Evolutionary conservation across 2,329 filamentous ascomycete species (phyloP), one percentile per base, ranked within the genome.

Genomic region (Verticillium isaacii): DNA sequence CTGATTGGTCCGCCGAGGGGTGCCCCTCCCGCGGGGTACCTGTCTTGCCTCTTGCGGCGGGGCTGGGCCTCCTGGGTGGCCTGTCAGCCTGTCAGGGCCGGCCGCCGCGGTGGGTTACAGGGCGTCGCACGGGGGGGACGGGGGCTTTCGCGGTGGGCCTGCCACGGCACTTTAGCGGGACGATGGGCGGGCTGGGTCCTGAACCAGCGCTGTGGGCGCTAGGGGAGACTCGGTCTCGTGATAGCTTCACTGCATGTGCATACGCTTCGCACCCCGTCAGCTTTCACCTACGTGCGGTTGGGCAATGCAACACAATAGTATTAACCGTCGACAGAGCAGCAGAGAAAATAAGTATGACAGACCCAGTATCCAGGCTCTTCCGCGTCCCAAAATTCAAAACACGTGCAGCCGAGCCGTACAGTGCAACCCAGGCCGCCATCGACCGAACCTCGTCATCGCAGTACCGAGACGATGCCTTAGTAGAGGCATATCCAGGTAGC

Each of bases 11-110:
- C 9, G 9, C 5, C 3, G n/a, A n/a, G 19, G 45, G 9, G 11
- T 52, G 45, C 45, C 45, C 45, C 45, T 52, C 45, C 57, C 57
- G 57, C 57, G 57, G 57, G 57, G 57, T 41, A 58, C 36, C 17
- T 45, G 45, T 5, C 45, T 52, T 23, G n/a, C 45, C 45, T 19
- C 11, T 52, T 19, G 19, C 45, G 45, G 45, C 45, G 45, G 45
- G 45, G 9, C 45, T 19, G 8, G 45, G 45, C 19, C 45, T 52
- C n/a, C 12, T 6, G 29, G 12, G n/a, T 19, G 19, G 45, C 6
- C 19, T 25, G 45, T 19, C 15, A 15, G 37, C 14, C 37, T 41
- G 37, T 41, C 29, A 29, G 34, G 34, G 34, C 34, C 15, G 9
- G 12, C 3, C 23, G 45, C 8, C 19, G 19, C 45, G 8, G 45